Base-by-base conservation (phyloP, 345 rosid species). In the Psidium guajava region DNA sequence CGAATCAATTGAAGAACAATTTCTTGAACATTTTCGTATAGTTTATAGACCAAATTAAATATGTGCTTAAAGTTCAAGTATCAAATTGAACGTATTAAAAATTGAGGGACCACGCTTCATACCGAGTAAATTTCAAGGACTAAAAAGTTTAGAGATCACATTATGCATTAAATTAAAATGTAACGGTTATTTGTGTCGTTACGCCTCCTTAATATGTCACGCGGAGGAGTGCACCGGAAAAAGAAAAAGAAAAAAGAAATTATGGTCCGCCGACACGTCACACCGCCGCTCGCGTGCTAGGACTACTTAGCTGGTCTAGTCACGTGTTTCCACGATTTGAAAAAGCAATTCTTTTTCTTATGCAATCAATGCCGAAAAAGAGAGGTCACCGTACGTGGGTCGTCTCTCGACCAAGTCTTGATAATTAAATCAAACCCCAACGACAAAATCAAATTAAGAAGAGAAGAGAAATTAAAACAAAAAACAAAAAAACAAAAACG, bases 81-180 rank as follows among this genome's bases (percentile, higher is more conserved):
- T 53, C 21, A 53, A 5, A 53, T 5, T 16, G 1, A 53, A 53
- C 1, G 15, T 2, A 53, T 53, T 16, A 53, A 6, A 53, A 53
- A 0, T 53, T 0, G 3, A 53, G 2, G 6, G 7, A 53, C 3
- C 20, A 53, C 8, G 54, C 21, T 6, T 6, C 20, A 53, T 5
- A 5, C 15, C 1, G 7, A 6, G 20, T 53, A 53, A 15, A 53
- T 0, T 5, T 57, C 16, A 24, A 0, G 3, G 3, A 58, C 5
- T 5, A 3, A 0, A 58, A 25, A n/a, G 0, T 12, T 11, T 10
- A 11, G 3, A 0, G 3, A 0, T 0, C 11, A 22, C 1, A 2
- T 22, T 55, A 55, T 5, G 1, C 12, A 0, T 10, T 11, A 3
- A 24, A 55, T 22, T 8, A 55, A 2, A 9, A 9, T 22, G 22